Base-by-base conservation (phyloP, 176 grass and related monocot species). In the Oryza rufipogon region DNA sequence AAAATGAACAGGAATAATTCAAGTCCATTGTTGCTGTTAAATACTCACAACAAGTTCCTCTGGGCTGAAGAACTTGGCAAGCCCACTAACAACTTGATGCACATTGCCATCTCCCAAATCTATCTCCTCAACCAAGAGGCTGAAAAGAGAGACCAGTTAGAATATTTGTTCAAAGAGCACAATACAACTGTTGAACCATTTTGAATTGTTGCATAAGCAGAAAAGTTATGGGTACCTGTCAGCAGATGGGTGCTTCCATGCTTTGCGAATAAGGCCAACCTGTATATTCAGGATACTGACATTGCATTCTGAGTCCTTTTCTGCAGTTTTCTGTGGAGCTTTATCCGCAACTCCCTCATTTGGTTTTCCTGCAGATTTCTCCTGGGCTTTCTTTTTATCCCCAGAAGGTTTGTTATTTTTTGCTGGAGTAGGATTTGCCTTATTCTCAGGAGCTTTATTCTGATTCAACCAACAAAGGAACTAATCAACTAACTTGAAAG, bases 41-140 rank as follows among this genome's bases (percentile, higher is more conserved):
- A 41, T 87, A 93, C 91, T 95, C 82, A 98, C 95, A 16, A 66
- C 20, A 52, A 99, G 86, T 26, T 96, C 93, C 58, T 99, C 91
- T 5, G 88, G 93, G 70, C 88, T 92, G 81, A 84, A 96, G 80
- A 87, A 99, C 71, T 99, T 99, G 38, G 96, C 96, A 86, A 99
- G 96, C 82, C 96, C 96, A 86, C 96, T 99, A 58, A 96, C 96
- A 44, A 99, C 93, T 86, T 99, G 96, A 23, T 91, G 89, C 46
- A 91, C 68, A 83, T 91, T 94, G 77, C 91, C 93, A 61, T 94
- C 93, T 82, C 96, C 96, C 81, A 99, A 84, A 94, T 96, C 93
- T 81, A 99, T 99, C 91, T 99, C 96, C 83, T 99, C 96, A 68
- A 96, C 91, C 79, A 99, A 79, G 83, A 99, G 92, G 80, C 96